Evolutionary conservation across 2,329 filamentous ascomycete genomes (phyloP).

Genomic region (Cucurbitaria berberidis): DNA sequence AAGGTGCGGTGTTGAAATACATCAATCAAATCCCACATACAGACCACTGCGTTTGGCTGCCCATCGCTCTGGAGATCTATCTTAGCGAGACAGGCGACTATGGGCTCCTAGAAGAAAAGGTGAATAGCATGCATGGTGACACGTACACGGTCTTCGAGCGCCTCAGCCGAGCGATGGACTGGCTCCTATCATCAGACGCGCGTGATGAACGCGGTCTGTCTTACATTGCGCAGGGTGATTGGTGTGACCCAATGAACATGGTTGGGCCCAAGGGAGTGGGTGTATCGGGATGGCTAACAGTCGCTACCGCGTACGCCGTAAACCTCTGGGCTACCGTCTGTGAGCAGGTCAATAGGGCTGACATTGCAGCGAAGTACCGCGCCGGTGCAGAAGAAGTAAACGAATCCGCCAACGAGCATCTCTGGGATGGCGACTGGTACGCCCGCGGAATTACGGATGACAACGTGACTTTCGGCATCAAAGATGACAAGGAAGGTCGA

Average conservation of each 20-base stretch:
- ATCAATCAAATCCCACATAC: conserved; percentile 68
- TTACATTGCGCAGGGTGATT: conserved; percentile 65
- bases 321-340: conserved; percentile 62
- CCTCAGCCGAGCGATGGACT: conserved; percentile 64
- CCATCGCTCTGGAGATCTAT: conserved; percentile 62
- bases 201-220: conserved; percentile 62
- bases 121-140: conserved; percentile 53
- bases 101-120: conserved; percentile 53
- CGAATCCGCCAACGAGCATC: conserved; percentile 57
- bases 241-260: conserved; percentile 69
- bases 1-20: conserved; percentile 64
- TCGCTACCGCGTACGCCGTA: conserved; percentile 61
- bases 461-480: conserved; percentile 59
- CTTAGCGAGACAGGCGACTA: conserved; percentile 63
- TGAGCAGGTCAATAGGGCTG: conserved; percentile 51
- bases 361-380: conserved; percentile 55
- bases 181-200: conserved; percentile 54
- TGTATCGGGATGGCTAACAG: conserved; percentile 65
- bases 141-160: conserved; percentile 61
- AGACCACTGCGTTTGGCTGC: conserved; percentile 66
- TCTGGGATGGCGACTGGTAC: conserved; percentile 65
- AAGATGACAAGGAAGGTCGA: conserved; percentile 59
- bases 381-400: conserved; percentile 57
- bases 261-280: conserved; percentile 65
- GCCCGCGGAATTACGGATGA: conserved; percentile 65